These are phyloP conservation scores for Annulohypoxylon truncatum DNA, from an alignment of 2,329 filamentous ascomycete genomes.

Conservation along the genomic window DNA sequence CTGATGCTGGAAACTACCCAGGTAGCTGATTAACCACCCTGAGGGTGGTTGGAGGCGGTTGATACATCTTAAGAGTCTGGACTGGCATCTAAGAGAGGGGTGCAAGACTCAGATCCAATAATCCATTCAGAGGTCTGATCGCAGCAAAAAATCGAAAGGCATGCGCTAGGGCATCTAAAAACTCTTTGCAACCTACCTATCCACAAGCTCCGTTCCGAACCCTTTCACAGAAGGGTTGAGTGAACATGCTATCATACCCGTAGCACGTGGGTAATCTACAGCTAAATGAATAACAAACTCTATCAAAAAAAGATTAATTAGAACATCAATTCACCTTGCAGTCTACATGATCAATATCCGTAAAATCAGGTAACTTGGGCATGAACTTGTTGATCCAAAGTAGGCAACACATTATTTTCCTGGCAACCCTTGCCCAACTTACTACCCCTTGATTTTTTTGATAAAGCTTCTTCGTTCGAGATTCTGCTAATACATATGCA, in stretches of 20 bases:
- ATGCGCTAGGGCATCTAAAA: constrained; percentile 2
- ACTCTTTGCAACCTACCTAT: constrained; percentile 18
- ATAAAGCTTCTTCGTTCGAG: no score
- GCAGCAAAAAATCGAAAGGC: neutral
- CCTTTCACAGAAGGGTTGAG: neutral
- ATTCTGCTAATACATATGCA: no score
- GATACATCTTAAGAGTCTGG: neutral
- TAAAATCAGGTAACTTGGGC: no score
- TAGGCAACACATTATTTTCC: neutral
- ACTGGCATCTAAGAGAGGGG: neutral
- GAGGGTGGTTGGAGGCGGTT: neutral
- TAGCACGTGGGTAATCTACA: constrained; percentile 14
- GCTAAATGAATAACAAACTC: constrained; percentile 15
- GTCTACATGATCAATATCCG: neutral
- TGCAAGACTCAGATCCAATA: constrained; percentile 9
- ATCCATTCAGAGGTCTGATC: neutral
- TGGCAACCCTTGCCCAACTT: neutral
- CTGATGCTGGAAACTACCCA: neutral
- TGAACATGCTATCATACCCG: constrained; percentile 1
- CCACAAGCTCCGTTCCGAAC: constrained; percentile 4
- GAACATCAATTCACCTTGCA: neutral
- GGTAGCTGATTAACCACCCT: neutral
- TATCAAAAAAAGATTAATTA: neutral
- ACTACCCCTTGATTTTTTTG: no score
- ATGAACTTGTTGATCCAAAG: no score